Conservation (phyloP, 1,139 yeast species). For the Scheffersomyces titani region DNA sequence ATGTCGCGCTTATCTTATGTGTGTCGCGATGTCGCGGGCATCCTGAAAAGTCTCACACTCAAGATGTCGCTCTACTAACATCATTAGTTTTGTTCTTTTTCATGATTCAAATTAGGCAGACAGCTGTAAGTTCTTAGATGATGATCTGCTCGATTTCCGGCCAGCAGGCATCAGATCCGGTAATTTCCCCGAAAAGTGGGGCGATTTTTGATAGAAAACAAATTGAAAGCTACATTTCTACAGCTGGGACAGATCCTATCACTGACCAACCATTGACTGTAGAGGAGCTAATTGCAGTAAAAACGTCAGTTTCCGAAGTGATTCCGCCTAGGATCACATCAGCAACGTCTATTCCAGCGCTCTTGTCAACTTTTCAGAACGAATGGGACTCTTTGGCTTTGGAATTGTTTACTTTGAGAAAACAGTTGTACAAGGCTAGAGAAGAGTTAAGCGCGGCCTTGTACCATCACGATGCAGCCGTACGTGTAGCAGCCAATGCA, state of each 20-base stretch:
- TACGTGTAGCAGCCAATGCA: constrained; percentile 77
- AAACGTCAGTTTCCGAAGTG: constrained; percentile 17
- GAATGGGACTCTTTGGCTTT: constrained; percentile 91
- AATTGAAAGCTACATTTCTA: constrained; percentile 60
- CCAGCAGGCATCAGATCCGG: constrained; percentile 65
- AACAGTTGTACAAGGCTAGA: constrained; percentile 65
- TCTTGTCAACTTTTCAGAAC: constrained; percentile 73
- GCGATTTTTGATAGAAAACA: constrained; percentile 68
- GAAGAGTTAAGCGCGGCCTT: constrained; percentile 76
- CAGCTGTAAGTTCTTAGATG: background rate
- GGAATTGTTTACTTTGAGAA: constrained; percentile 75
- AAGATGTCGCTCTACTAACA: background rate
- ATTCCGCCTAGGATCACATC: constrained; percentile 53
- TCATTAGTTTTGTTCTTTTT: background rate
- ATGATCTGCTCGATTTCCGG: constrained; percentile 56
- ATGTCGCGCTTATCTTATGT: background rate
- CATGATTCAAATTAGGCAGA: background rate
- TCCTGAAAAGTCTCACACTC: background rate
- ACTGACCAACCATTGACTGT: constrained; percentile 57
- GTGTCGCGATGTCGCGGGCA: background rate
- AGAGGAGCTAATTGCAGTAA: constrained; percentile 61
- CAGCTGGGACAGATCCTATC: constrained; percentile 77
- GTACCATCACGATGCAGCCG: constrained; percentile 89
- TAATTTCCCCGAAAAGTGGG: constrained; percentile 73
- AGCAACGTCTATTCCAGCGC: constrained; percentile 72